Conservation (phyloP, 768 basidiomycete genomes). For the Clitopilus passeckerianus region DNA sequence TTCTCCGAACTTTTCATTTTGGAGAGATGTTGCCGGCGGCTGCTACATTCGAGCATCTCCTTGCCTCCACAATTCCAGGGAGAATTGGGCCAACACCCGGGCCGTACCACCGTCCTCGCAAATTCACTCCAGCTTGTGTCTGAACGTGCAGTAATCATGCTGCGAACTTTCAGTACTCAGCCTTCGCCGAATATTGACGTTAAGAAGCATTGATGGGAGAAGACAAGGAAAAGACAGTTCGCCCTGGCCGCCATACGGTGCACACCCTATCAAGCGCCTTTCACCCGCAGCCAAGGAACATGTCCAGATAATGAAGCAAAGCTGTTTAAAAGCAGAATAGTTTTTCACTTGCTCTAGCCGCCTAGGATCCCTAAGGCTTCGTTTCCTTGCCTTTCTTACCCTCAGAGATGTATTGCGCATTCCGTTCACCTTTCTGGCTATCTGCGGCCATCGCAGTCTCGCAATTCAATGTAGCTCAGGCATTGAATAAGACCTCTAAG, state of each 20-base stretch:
- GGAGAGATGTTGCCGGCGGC: neutral
- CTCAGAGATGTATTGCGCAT: constrained; percentile 21
- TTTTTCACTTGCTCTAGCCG: neutral
- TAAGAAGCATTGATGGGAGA: constrained; percentile 5
- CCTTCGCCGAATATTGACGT: neutral
- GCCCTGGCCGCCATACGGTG: constrained; percentile 26
- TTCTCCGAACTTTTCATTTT: neutral
- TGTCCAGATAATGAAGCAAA: constrained; percentile 7
- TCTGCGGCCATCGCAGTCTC: constrained; percentile 24
- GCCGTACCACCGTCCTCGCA: too few species aligned
- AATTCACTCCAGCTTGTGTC: too few species aligned
- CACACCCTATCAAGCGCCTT: constrained; percentile 26
- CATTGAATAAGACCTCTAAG: constrained; percentile 31
- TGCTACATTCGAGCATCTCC: too few species aligned
- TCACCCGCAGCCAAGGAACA: constrained; percentile 12
- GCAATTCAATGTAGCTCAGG: neutral
- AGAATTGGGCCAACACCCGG: too few species aligned
- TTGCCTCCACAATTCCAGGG: too few species aligned
- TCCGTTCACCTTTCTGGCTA: constrained; percentile 13
- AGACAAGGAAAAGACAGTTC: constrained; percentile 25
- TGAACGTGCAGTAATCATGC: neutral
- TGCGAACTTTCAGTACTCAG: neutral
- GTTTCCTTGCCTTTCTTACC: constrained; percentile 4
- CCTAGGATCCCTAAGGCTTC: constrained; percentile 3
- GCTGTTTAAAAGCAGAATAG: constrained; percentile 2